A percentile compares a stretch with the other conserved stretches of the same genome.
Conservation (phyloP, 139 green algal species). For the Axilococcus clingmanii region DNA sequence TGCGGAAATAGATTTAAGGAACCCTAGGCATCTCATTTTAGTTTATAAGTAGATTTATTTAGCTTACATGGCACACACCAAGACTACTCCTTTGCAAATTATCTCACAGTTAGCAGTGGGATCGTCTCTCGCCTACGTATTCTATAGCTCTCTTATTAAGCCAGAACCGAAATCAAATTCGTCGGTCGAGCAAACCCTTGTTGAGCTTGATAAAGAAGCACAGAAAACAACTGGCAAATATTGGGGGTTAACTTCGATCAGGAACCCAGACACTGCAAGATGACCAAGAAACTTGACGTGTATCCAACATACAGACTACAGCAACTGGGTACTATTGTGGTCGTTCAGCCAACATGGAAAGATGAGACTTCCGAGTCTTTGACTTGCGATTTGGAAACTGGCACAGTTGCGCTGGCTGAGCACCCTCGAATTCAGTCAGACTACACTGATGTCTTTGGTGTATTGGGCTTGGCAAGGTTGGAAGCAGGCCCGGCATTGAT, state of each 20-base stretch:
- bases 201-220: background rate
- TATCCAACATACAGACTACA: constrained; percentile 25
- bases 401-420: constrained; percentile 24
- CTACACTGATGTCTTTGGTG: constrained; percentile 21
- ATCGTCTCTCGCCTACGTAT: background rate
- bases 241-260: background rate
- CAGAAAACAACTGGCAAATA: background rate
- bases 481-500: constrained; percentile 29
- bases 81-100: constrained; percentile 20
- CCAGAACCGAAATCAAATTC: background rate
- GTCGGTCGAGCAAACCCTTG: background rate
- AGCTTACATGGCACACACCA: constrained; percentile 29
- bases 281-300: constrained; percentile 8
- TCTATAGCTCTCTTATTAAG: constrained; percentile 10
- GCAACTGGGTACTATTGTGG: constrained; percentile 25
- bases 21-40: too few species aligned
- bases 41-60: too few species aligned
- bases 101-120: constrained; percentile 17
- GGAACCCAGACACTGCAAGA: background rate
- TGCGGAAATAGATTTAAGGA: too few species aligned
- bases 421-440: constrained; percentile 15
- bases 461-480: constrained; percentile 38
- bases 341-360: constrained; percentile 28
- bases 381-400: constrained; percentile 28
- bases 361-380: constrained; percentile 17